These are phyloP conservation scores for Grosmannia serpens DNA, from an alignment of 2,329 filamentous ascomycete genomes.

Conservation along the genomic window DNA sequence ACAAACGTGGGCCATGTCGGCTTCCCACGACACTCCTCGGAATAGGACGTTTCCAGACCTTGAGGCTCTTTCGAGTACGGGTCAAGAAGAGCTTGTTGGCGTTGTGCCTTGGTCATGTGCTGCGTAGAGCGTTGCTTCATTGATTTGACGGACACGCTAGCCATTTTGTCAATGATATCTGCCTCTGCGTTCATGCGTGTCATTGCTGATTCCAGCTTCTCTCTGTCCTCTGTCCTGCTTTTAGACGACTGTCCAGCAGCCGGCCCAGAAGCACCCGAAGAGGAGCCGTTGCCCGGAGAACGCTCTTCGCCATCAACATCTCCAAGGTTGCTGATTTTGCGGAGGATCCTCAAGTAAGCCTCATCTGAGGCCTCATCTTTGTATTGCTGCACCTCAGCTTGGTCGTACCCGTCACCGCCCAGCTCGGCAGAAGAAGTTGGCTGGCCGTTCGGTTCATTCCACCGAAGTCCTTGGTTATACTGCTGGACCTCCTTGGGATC, in stretches of 20 bases:
- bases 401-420: conserved; percentile 20
- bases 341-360: conserved; percentile 16
- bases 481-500: neutral
- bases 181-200: conserved; percentile 16
- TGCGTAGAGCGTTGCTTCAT: conserved; percentile 8
- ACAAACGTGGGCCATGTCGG: conserved; percentile 23
- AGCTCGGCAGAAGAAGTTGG: conserved; percentile 3
- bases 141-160: conserved; percentile 14
- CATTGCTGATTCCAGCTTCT: conserved; percentile 21
- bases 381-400: no score
- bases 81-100: conserved; percentile 6
- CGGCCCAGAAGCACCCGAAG: neutral
- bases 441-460: neutral
- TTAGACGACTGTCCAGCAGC: conserved; percentile 1
- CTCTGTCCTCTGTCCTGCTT: conserved; percentile 12
- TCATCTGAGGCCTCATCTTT: conserved; percentile 16
- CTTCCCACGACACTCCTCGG: conserved; percentile 27
- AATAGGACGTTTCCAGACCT: conserved; percentile 36
- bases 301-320: neutral
- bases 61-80: conserved; percentile 32
- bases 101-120: conserved; percentile 1
- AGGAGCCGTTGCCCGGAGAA: neutral
- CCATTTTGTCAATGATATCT: conserved; percentile 19
- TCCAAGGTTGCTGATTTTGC: conserved; percentile 7
- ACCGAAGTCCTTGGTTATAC: neutral